phyloP scores from a whole-genome alignment of 345 rosid genomes.

The Euphorbia lathyris region DNA sequence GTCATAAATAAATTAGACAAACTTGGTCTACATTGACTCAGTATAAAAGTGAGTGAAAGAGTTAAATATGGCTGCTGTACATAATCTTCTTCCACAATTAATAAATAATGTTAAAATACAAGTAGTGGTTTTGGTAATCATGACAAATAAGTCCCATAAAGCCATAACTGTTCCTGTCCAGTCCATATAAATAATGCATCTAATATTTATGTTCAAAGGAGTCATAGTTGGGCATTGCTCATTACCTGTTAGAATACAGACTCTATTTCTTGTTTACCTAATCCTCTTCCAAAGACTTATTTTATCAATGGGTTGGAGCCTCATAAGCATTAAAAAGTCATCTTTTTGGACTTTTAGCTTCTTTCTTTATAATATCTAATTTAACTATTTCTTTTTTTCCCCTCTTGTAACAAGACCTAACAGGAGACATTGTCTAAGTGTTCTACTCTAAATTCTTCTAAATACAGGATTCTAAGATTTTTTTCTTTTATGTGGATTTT shows the following conservation, averaged over 20 bases:
- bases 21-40: too few species aligned
- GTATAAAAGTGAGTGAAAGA: background rate
- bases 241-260: background rate
- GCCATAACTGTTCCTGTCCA: background rate
- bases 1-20: too few species aligned
- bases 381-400: too few species aligned
- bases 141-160: background rate
- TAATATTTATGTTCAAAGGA: background rate
- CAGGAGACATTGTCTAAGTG: too few species aligned
- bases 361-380: too few species aligned
- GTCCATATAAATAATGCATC: background rate
- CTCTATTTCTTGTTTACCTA: slow-evolving; percentile 9
- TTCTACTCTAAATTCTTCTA: too few species aligned
- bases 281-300: background rate
- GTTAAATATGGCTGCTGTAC: background rate
- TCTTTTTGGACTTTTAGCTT: background rate
- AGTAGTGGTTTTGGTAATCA: background rate
- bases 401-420: too few species aligned
- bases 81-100: too few species aligned
- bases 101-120: too few species aligned
- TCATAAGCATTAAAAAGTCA: background rate
- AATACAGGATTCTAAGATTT: too few species aligned
- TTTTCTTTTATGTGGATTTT: too few species aligned
- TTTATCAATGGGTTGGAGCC: background rate
- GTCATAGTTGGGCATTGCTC: background rate